A percentile compares a stretch with the other conserved stretches of the same genome.
Evolutionary conservation across 306 rosid species (phyloP).

Genomic region (Acacia melanoxylon): DNA sequence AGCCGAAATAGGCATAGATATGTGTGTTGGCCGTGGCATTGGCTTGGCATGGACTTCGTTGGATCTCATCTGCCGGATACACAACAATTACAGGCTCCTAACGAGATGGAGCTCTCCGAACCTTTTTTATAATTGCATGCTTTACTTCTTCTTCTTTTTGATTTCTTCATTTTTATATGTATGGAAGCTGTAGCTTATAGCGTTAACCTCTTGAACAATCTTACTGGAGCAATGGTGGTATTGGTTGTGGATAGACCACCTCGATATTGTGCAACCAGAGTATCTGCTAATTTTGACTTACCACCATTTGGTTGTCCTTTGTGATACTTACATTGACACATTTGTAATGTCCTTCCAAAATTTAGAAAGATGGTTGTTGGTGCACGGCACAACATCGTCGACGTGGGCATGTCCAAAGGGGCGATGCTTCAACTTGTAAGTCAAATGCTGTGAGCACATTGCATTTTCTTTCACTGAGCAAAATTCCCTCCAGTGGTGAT

Average conservation of each 20-base stretch:
- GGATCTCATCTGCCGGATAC: slow-evolving; percentile 58
- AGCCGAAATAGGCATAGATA: slow-evolving; percentile 72
- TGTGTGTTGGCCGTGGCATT: slow-evolving; percentile 98
- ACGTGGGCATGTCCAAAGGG: neutral
- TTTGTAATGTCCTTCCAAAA: neutral
- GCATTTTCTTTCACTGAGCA: neutral
- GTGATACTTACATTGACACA: slow-evolving; percentile 22
- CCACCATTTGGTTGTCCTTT: neutral
- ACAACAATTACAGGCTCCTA: slow-evolving; percentile 51
- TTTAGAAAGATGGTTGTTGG: neutral
- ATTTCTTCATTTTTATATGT: slow-evolving; percentile 44
- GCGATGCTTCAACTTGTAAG: neutral
- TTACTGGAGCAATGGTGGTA: slow-evolving; percentile 28
- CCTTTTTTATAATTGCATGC: slow-evolving; percentile 60
- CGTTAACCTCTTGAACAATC: slow-evolving; percentile 19
- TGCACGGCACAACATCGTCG: too few species aligned
- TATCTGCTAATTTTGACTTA: neutral
- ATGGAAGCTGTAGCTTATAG: slow-evolving; percentile 38
- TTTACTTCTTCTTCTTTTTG: slow-evolving; percentile 32
- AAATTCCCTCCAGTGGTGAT: neutral
- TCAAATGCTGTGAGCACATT: neutral
- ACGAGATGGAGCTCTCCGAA: slow-evolving; percentile 98
- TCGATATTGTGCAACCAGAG: slow-evolving; percentile 17
- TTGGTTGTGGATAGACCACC: slow-evolving; percentile 13
- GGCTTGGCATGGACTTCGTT: slow-evolving; percentile 93